These are phyloP conservation scores for Camellia granthamiana DNA, from an alignment of 148 eudicot genomes.

Conservation along the genomic window DNA sequence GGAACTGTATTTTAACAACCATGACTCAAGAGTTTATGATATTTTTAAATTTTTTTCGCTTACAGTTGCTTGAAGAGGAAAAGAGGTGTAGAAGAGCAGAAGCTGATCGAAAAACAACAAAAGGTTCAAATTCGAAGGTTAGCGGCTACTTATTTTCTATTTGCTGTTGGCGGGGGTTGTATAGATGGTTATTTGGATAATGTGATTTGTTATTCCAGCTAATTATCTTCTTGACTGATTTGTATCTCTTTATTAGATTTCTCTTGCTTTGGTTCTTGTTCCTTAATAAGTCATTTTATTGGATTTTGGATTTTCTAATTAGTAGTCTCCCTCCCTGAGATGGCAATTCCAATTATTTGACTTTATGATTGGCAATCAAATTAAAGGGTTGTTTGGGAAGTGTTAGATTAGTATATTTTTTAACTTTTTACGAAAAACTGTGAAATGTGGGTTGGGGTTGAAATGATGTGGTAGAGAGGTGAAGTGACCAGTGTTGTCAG, in stretches of 20 bases:
- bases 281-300: not conserved
- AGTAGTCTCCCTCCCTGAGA: not conserved
- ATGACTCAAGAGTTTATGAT: too few relatives aligned
- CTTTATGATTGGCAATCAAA: not conserved
- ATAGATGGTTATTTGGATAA: conserved; percentile 2
- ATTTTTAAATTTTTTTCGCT: too few relatives aligned
- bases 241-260: not conserved
- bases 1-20: too few relatives aligned
- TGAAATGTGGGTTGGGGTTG: too few relatives aligned
- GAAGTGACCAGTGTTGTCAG: too few relatives aligned
- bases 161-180: not conserved
- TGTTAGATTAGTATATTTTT: too few relatives aligned
- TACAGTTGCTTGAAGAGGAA: conserved; percentile 39
- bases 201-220: not conserved
- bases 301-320: not conserved
- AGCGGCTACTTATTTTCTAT: not conserved
- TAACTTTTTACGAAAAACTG: too few relatives aligned
- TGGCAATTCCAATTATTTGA: not conserved
- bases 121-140: not conserved
- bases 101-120: conserved; percentile 20
- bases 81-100: conserved; percentile 40
- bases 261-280: not conserved
- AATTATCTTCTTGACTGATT: not conserved
- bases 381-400: not conserved
- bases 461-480: too few relatives aligned